Evolutionary conservation across 73 alveolate species (phyloP), one percentile per base, ranked within the genome.

Genomic region (Paramecium caudatum): DNA sequence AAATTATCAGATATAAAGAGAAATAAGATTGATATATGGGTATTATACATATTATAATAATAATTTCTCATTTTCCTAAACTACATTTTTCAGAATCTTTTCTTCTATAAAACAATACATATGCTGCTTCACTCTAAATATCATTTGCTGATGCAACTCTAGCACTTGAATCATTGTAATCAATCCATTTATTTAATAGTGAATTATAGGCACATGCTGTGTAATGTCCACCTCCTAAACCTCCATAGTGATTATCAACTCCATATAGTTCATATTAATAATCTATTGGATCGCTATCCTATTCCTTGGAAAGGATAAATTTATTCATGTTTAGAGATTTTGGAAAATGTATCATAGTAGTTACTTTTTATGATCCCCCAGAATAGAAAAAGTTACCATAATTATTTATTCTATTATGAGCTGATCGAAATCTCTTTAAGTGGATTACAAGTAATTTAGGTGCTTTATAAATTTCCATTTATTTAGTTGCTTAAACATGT

Each of bases 161-260:
- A 4, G 93, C 98, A 70, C 90, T 69, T 39, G 91, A 91, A 90
- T 94, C 98, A 93, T 96, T 91, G 85, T 90, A 92, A 78, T 94
- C 96, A 39, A 50, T 55, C 97, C 98, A 94, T 12, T 82, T 47
- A 17, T 82, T 82, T 32, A 82, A 80, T 4, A 63, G 32, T 36
- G 83, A 49, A 82, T 94, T 96, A 50, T 92, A 91, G 21, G 96
- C 96, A 96, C 84, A 96, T 25, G 99, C 99, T 39, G 99, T 97
- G 82, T 97, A 97, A 82, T 97, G 99, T 25, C 99, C 99, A 39
- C 98, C 97, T 3, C 97, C 94, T 32, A 85, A 65, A 17, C 98
- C 96, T n/a, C 99, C 99, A 90, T 92, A 95, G 84, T 97, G 99
- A 69, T 97, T 95, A 10, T 96, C 94, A 1, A 96, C 96, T 1